phyloP scores from a whole-genome alignment of 257 asterid species.

The Gentiana macrophylla region DNA sequence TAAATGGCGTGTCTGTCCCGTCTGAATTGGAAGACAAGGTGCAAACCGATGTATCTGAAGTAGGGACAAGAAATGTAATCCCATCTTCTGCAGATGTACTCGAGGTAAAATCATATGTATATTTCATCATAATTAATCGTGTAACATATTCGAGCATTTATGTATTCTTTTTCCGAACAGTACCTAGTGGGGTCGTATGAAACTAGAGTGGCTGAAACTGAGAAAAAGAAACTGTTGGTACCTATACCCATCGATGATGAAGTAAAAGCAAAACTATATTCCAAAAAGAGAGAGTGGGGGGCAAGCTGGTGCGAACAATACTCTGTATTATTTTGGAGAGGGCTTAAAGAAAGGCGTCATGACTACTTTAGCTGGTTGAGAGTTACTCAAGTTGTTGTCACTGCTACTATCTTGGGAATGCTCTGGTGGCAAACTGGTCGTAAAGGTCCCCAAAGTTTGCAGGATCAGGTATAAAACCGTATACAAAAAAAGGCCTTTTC shows the following conservation, averaged over 20 bases:
- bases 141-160: too few species aligned
- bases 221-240: slow-evolving; percentile 45
- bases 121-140: too few species aligned
- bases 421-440: slow-evolving; percentile 94
- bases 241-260: slow-evolving; percentile 53
- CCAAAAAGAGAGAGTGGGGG: slow-evolving; percentile 75
- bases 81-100: slow-evolving; percentile 51
- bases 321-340: slow-evolving; percentile 62
- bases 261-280: slow-evolving; percentile 30
- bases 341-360: slow-evolving; percentile 79
- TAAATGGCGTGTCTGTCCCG: slow-evolving; percentile 69
- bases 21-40: slow-evolving; percentile 70
- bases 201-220: slow-evolving; percentile 54
- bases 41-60: slow-evolving; percentile 37
- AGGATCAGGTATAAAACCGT: slow-evolving; percentile 59
- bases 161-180: slow-evolving; percentile 25
- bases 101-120: slow-evolving; percentile 30
- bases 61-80: slow-evolving; percentile 40
- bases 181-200: slow-evolving; percentile 83
- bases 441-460: slow-evolving; percentile 42
- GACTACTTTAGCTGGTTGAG: slow-evolving; percentile 93
- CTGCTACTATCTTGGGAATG: slow-evolving; percentile 79
- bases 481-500: background rate
- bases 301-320: slow-evolving; percentile 86
- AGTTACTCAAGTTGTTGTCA: slow-evolving; percentile 76